Base-by-base conservation (phyloP, 2,329 filamentous ascomycete genomes). In the Ustilaginoidea virens region DNA sequence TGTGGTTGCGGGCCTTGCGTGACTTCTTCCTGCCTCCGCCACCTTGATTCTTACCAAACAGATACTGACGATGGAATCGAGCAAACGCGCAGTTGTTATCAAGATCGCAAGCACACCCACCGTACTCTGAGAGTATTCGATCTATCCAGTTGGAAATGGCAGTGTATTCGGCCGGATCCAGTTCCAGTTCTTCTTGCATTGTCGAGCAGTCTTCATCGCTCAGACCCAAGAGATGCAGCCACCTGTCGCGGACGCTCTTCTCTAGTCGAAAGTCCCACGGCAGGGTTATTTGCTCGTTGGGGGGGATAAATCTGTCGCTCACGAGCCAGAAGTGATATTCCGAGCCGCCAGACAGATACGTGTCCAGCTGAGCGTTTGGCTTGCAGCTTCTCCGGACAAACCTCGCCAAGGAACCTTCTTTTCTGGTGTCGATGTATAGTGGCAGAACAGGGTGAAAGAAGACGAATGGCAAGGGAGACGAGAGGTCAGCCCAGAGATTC, bases 301-400 rank as follows among this genome's bases (percentile, higher is more conserved):
- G 60, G 11, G 65, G 53, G 32, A 96, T 85, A 21, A 76, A 66
- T 30, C 79, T 69, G 41, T 81, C 81, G 42, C 83, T 85, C 34
- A 93, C 73, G 37, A 94, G 76, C 69, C 87, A 94, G 51, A 96
- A 93, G 47, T 90, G 82, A 46, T 87, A 92, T 39, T 87, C 77
- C 1, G 74, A 75, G 4, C 69, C 66, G 26, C 74, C 75, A 2
- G 81, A 81, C 27, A 94, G 69, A 39, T 85, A 80, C 0, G 86
- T 92, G 47, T 90, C 86, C 42, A 96, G 62, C 18, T 70, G 67
- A n/a, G 90, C 73, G 45, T 96, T 98, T 2, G 90, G 82, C 36
- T 71, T 74, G 57, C 90, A 98, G 44, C 90, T 96, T 39, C 87
- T 73, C 32, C 90, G 74, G n/a, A 92, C 74, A 47, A 90, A 94